Base-by-base conservation (phyloP, 805 yeast species). In the Metschnikowia proteae region DNA sequence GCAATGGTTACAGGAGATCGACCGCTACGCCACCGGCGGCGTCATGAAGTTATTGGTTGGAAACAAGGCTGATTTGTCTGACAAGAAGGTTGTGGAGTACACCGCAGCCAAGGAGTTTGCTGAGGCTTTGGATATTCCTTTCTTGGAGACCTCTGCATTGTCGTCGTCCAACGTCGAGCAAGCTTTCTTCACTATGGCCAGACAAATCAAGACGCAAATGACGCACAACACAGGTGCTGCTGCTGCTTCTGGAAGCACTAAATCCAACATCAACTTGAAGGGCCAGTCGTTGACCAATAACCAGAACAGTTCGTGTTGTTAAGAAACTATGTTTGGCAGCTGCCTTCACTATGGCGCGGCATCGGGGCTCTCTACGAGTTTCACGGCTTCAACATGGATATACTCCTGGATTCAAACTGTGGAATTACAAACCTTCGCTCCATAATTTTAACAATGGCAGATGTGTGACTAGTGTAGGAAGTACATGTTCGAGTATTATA, bases 1-100 rank as follows among this genome's bases (percentile, higher is more conserved):
- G 74, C 96, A 90, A 74, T 92, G 99, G 99, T 78, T 92, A 70
- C 97, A 91, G 74, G 99, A 92, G 71, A 94, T 92, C 64, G 99
- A 92, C 73, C 84, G 98, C 63, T 92, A 91, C 71, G 99, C 98
- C 46, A 92, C 97, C 17, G 95, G 96, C 54, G 97, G 97, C 37
- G 98, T 92, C 40, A 86, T 88, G 84, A 92, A 92, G 75, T 78
- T 92, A 66, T 78, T 92, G 57, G 98, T 92, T 44, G 99, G 99
- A 61, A 92, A 92, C 76, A 92, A 92, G 76, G 90, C 96, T 51
- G 99, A 92, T 73, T 77, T 94, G 68, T 79, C 86, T 45, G 97
- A 90, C 65, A 89, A 91, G 77, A 88, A 91, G 75, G 91, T 89
- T 47, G 99, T 94, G 49, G 98, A 94, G 64, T 89, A 87, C 71